Percentiles rank a stretch among this genome's conserved stretches.
Evolutionary conservation across 2,329 filamentous ascomycete species (phyloP).

Genomic region (Cladosporium cucumerinum): DNA sequence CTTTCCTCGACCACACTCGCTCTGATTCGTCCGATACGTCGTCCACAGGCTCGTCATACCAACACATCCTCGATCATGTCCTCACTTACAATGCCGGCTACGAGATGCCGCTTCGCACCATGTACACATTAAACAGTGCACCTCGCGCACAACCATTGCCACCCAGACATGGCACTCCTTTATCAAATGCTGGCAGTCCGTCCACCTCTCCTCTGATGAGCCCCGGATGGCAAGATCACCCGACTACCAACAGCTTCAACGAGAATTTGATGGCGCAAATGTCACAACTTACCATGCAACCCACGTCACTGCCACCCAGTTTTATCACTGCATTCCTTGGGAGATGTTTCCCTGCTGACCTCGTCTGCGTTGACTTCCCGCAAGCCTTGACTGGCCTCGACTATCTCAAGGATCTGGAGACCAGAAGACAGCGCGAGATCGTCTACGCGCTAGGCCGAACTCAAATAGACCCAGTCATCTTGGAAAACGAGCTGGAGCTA

Average conservation of each 20-base stretch:
- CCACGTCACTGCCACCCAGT: constrained; percentile 58
- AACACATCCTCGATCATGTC: constrained; percentile 56
- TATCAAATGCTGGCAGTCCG: constrained; percentile 34
- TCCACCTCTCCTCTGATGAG: constrained; percentile 36
- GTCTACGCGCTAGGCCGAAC: constrained; percentile 53
- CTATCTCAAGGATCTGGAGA: constrained; percentile 63
- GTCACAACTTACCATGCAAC: constrained; percentile 56
- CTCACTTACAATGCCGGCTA: constrained; percentile 61
- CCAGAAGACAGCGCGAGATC: constrained; percentile 57
- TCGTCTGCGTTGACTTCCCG: constrained; percentile 61
- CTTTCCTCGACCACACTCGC: constrained; percentile 21
- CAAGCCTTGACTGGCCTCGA: constrained; percentile 64
- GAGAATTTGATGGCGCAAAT: constrained; percentile 55
- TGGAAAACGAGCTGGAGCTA: constrained; percentile 47
- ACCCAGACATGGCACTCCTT: constrained; percentile 29
- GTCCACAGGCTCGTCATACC: constrained; percentile 43
- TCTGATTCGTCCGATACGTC: constrained; percentile 27
- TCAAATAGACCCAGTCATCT: constrained; percentile 49
- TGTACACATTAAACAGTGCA: constrained; percentile 64
- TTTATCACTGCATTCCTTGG: constrained; percentile 63
- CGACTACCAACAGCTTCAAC: constrained; percentile 46
- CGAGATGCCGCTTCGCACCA: constrained; percentile 64
- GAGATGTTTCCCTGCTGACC: constrained; percentile 54
- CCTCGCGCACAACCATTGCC: constrained; percentile 45
- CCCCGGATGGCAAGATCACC: constrained; percentile 27